These are phyloP conservation scores for Penicillium sp. DNA, from an alignment of 2,329 filamentous ascomycete genomes.

Conservation along the genomic window DNA sequence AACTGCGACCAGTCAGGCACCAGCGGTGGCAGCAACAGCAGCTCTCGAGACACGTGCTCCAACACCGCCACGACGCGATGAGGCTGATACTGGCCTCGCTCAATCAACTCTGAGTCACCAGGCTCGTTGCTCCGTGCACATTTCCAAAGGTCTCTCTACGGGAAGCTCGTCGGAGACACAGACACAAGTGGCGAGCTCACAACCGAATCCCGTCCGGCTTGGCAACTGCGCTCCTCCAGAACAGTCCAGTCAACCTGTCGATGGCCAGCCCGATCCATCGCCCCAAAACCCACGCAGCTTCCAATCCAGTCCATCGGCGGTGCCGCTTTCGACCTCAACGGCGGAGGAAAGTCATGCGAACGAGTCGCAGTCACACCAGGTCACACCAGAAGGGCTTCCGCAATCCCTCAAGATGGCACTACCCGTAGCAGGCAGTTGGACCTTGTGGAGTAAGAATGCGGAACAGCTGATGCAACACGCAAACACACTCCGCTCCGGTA, in stretches of 20 bases:
- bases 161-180: not conserved
- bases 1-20: not conserved
- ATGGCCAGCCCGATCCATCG: not conserved
- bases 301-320: not conserved
- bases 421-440: conserved; percentile 4
- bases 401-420: not conserved
- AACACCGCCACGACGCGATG: not conserved
- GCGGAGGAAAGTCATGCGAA: not conserved
- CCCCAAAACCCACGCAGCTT: not conserved
- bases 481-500: not conserved
- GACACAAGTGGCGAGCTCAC: not conserved
- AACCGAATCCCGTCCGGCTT: not conserved
- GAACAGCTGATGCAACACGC: not conserved
- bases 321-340: not conserved
- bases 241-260: too few species aligned
- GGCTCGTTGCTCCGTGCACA: too few species aligned
- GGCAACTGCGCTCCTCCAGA: too few species aligned
- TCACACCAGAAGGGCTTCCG: not conserved
- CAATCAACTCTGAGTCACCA: not conserved
- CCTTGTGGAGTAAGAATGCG: conserved; percentile 5
- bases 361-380: not conserved
- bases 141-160: too few species aligned
- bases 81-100: not conserved
- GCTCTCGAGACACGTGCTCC: not conserved
- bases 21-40: not conserved